Percentiles rank a stretch among this genome's conserved stretches.
Evolutionary conservation across 257 asterid species (phyloP).

Genomic region (Craterostigma plantagineum): DNA sequence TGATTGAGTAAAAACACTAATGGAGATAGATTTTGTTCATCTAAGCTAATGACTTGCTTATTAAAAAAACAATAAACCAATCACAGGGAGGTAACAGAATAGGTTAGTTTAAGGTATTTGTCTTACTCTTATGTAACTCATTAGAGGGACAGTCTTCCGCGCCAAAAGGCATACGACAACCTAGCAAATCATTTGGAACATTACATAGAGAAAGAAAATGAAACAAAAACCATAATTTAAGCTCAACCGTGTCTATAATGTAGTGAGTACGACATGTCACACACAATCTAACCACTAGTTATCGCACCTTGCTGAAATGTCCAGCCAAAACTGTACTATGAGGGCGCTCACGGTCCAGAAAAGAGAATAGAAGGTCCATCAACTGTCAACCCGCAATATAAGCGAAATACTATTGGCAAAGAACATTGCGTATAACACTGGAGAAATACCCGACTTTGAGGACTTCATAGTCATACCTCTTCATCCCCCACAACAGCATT

Average conservation of each 20-base stretch:
- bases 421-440: neutral
- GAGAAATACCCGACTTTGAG: neutral
- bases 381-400: conserved; percentile 15
- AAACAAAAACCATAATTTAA: too few relatives aligned
- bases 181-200: conserved; percentile 19
- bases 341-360: conserved; percentile 32
- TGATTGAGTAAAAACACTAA: neutral
- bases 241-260: too few relatives aligned
- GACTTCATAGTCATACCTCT: conserved; percentile 42
- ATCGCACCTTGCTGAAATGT: conserved; percentile 58
- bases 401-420: conserved; percentile 9
- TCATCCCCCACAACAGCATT: conserved; percentile 72
- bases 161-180: conserved; percentile 76
- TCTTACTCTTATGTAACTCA: conserved; percentile 69
- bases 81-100: too few relatives aligned
- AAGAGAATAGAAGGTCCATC: conserved; percentile 59
- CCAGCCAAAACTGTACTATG: conserved; percentile 50
- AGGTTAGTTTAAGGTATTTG: neutral
- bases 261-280: too few relatives aligned
- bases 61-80: too few relatives aligned
- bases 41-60: too few relatives aligned
- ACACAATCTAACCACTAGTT: neutral
- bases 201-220: conserved; percentile 1
- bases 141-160: conserved; percentile 75
- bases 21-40: too few relatives aligned